A percentile compares a stretch with the other conserved stretches of the same genome.
phyloP scores from a whole-genome alignment of 1,139 yeast species.

The Suhomyces taliae region DNA sequence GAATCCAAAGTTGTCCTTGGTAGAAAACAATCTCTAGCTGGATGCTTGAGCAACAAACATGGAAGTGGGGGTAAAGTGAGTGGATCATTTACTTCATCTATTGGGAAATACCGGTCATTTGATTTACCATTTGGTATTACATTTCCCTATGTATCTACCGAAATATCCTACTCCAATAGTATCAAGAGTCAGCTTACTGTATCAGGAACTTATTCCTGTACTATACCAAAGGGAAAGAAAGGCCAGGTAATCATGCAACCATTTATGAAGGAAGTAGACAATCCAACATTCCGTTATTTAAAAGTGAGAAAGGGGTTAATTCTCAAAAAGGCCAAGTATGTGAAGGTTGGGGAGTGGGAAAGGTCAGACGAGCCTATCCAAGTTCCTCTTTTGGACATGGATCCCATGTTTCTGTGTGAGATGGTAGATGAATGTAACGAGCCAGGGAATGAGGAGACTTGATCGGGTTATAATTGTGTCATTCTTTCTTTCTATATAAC shows the following conservation, averaged over 20 bases:
- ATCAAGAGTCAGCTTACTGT: conserved; percentile 11
- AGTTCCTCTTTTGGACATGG: conserved; percentile 9
- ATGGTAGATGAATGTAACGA: background rate
- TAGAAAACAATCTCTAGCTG: conserved; percentile 17
- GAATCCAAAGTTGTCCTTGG: conserved; percentile 10
- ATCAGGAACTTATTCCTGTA: conserved; percentile 18
- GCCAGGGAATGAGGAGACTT: background rate
- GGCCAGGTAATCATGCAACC: conserved; percentile 26
- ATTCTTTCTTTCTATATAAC: too few species aligned
- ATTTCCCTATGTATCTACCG: background rate
- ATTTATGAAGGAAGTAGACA: conserved; percentile 12
- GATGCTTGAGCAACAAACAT: conserved; percentile 18
- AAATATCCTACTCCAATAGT: background rate
- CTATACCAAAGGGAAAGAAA: conserved; percentile 17
- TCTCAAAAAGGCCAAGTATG: background rate
- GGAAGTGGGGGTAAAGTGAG: conserved; percentile 25
- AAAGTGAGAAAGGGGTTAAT: background rate
- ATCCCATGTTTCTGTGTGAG: conserved; percentile 16
- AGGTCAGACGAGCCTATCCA: conserved; percentile 3
- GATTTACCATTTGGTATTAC: conserved; percentile 13
- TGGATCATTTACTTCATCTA: conserved; percentile 15
- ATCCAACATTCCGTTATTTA: conserved; percentile 14
- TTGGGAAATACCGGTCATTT: conserved; percentile 17
- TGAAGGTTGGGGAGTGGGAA: conserved; percentile 12
- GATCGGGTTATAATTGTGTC: too few species aligned